These are phyloP conservation scores for Aaosphaeria arxii DNA, from an alignment of 2,329 filamentous ascomycete species.

Conservation along the genomic window DNA sequence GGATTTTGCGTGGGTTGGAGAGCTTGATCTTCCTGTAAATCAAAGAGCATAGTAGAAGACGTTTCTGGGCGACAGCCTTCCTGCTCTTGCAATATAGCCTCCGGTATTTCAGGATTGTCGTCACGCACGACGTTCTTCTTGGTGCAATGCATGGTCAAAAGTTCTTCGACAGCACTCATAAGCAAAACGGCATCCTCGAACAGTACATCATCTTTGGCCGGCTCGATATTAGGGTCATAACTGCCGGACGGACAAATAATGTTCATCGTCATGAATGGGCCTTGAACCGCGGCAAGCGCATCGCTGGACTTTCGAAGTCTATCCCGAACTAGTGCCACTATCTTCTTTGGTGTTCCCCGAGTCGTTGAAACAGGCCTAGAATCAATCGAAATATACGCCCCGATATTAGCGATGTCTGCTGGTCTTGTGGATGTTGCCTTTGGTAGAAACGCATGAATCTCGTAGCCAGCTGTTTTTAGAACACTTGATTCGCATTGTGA, in stretches of 20 bases:
- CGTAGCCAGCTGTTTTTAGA: slow-evolving; percentile 39
- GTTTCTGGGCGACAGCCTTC: not conserved
- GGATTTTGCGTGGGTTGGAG: not conserved
- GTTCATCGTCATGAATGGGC: slow-evolving; percentile 62
- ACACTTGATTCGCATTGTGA: slow-evolving; percentile 51
- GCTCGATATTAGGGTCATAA: slow-evolving; percentile 72
- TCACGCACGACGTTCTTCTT: not conserved
- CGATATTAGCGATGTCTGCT: slow-evolving; percentile 39
- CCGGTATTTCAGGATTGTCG: not conserved
- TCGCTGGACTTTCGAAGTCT: slow-evolving; percentile 39
- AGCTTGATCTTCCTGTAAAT: not conserved
- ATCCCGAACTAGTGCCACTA: slow-evolving; percentile 54
- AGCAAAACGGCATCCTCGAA: slow-evolving; percentile 58
- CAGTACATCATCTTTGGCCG: slow-evolving; percentile 68
- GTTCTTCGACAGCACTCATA: slow-evolving; percentile 34
- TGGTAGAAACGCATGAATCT: slow-evolving; percentile 59
- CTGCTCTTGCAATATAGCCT: not conserved
- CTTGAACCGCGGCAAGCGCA: slow-evolving; percentile 35
- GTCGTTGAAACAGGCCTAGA: slow-evolving; percentile 59
- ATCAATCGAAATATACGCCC: slow-evolving; percentile 66
- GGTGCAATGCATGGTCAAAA: not conserved
- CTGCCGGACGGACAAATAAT: slow-evolving; percentile 59
- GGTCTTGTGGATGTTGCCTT: slow-evolving; percentile 42
- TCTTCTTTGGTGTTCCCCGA: slow-evolving; percentile 58
- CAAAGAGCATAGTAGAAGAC: slow-evolving; percentile 1